Evolutionary conservation across 805 yeast species (phyloP), one percentile per base, ranked within the genome.

Genomic region (Myxozyma vanderwaltii): DNA sequence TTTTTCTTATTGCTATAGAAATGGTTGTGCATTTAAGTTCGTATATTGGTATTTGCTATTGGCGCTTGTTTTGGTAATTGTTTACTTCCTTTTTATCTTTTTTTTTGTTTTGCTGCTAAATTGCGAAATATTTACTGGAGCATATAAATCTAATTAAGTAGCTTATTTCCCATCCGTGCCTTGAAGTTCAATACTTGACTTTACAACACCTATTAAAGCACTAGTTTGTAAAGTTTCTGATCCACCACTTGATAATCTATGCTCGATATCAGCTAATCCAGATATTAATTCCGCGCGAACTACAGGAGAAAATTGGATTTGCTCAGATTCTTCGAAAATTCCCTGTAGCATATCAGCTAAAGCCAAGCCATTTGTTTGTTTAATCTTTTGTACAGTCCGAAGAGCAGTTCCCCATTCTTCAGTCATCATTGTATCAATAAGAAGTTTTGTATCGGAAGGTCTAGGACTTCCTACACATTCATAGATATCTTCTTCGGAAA

Each of bases 381-480:
- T 86, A 64, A 87, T 77, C 58, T 78, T 79, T n/a, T 78, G 79
- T 67, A 94, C 75, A 1, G 94, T 86, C 33, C 80, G 74, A 66
- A 82, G 81, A 0, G 95, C 82, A 8, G 91, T 83, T 10, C 88
- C 80, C 95, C 97, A 94, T 69, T 91, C 96, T 62, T 91, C 96
- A 66, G 84, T 84, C 70, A 94, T 75, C 26, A 92, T 84, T 4
- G 95, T 82, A 63, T 86, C 86, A 59, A 94, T 75, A 4, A 91
- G 85, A 0, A 83, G 77, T 67, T 88, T 88, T 24, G 94, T 80
- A 66, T 91, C 96, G 40, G 79, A 81, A 0, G 98, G 98, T 64
- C 88, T 88, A 2, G 99, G 98, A 0, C 96, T 91, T 1, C 99
- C 99, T 33, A 94, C 86, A 71, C 97, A 91, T 63, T 91, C 96